phyloP scores from a whole-genome alignment of 139 green algal genomes.

The Monoraphidium neglectum region DNA sequence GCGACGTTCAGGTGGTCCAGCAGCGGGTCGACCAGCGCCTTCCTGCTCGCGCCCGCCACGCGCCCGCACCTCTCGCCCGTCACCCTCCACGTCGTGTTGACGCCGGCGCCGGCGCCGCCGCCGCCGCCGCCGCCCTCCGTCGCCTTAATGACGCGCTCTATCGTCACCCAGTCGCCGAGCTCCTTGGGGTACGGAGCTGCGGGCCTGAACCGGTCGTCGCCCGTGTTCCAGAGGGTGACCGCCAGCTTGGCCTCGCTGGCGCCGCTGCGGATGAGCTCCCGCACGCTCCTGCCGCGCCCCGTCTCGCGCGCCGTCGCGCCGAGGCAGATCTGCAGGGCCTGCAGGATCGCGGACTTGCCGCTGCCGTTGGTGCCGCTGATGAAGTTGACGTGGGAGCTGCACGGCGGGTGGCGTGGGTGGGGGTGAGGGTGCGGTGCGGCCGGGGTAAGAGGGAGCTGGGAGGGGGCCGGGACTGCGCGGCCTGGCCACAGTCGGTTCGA shows the following conservation, averaged over 20 bases:
- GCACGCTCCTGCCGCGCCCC: slow-evolving; percentile 41
- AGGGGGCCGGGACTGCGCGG: too few relatives aligned
- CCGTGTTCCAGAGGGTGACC: slow-evolving; percentile 76
- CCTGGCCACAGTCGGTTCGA: too few relatives aligned
- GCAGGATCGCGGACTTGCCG: slow-evolving; percentile 72
- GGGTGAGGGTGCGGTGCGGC: too few relatives aligned
- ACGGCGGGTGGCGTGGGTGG: background rate
- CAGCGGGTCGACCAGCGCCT: slow-evolving; percentile 29
- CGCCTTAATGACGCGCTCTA: slow-evolving; percentile 17
- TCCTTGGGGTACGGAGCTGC: too few relatives aligned
- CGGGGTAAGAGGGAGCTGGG: too few relatives aligned
- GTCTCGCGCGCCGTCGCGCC: slow-evolving; percentile 64
- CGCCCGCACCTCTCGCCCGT: background rate
- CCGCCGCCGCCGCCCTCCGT: too few relatives aligned
- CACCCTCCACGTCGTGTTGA: slow-evolving; percentile 11
- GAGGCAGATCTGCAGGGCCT: slow-evolving; percentile 75
- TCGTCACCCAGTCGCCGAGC: slow-evolving; percentile 21
- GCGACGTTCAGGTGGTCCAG: slow-evolving; percentile 53
- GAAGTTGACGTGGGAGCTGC: slow-evolving; percentile 71
- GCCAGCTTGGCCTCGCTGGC: slow-evolving; percentile 23
- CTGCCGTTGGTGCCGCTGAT: slow-evolving; percentile 73
- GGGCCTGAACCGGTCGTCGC: slow-evolving; percentile 61
- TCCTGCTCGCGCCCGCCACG: background rate
- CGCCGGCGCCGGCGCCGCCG: too few relatives aligned
- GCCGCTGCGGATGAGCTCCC: slow-evolving; percentile 45